Evolutionary conservation across 257 asterid species (phyloP).

Genomic region (Gynochthodes officinalis): DNA sequence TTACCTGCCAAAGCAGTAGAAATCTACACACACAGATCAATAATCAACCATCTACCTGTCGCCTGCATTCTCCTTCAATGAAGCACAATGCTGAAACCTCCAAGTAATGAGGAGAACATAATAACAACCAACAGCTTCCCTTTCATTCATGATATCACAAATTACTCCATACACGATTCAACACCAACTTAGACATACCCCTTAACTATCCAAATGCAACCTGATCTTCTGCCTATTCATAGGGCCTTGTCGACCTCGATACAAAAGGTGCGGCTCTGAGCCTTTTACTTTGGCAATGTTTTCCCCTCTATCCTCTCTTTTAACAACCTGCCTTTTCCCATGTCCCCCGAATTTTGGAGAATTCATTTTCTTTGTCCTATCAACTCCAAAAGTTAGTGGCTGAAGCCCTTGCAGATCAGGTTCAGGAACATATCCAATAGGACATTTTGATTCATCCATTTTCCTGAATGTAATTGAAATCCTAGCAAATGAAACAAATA

Average conservation of each 20-base stretch:
- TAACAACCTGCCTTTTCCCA: conserved; percentile 25
- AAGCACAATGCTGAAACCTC: neutral
- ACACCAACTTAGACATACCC: neutral
- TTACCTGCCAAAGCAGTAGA: neutral
- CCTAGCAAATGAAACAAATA: conserved; percentile 30
- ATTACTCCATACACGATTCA: neutral
- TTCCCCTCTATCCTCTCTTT: conserved; percentile 42
- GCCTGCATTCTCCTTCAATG: neutral
- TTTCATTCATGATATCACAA: neutral
- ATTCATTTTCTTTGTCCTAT: conserved; percentile 22
- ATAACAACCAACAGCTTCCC: neutral
- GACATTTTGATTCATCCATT: conserved; percentile 76
- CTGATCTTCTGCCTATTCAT: conserved; percentile 29
- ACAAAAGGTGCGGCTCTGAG: conserved; percentile 35
- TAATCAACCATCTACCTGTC: neutral
- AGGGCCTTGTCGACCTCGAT: conserved; percentile 41
- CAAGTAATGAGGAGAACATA: neutral
- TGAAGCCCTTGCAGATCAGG: conserved; percentile 74
- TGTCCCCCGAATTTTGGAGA: conserved; percentile 33
- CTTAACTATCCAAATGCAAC: conserved; percentile 28
- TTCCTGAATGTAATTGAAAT: conserved; percentile 89
- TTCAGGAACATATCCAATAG: conserved; percentile 56
- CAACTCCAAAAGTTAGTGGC: conserved; percentile 50
- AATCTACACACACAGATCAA: neutral
- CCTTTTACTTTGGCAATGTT: conserved; percentile 24